Evolutionary conservation across 257 asterid genomes (phyloP), one percentile per base, ranked within the genome.

Genomic region (Datura wrightii): DNA sequence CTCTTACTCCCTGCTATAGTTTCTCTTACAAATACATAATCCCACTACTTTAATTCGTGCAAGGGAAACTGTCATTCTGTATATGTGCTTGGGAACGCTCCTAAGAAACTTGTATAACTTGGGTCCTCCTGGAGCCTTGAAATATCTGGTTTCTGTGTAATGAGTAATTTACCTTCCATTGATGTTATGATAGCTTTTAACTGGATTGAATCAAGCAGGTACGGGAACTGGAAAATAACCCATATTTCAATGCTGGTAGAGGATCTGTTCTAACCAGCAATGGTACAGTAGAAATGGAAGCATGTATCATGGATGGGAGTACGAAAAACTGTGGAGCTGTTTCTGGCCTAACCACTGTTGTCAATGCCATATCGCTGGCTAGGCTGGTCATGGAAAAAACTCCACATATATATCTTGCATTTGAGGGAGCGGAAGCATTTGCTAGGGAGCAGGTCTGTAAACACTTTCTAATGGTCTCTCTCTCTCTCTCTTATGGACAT

Each of bases 281-380:
- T 48, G 99, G 98, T 55, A 93, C 95, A 13, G 94, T 94, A 34
- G 99, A 96, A 90, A 96, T 96, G 98, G 99, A 96, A 88, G 99
- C 98, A 87, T 93, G 93, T 86, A 91, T 96, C 81, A 96, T 96
- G 99, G 97, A 93, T 85, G 99, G 99, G 39, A 92, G 83, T 52
- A 90, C 97, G 10, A 96, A 93, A 93, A 89, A 76, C 24, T 94
- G 99, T 80, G 99, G 99, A 48, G 98, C 97, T 87, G 98, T 94
- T 89, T 93, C 94, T 44, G 98, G 99, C 79, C 90, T 96, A 71
- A 89, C 89, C 80, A 90, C 97, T 0, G 98, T 96, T 71, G 94
- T 94, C 54, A 96, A 94, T 88, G 89, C 98, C 18, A 79, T 96
- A 63, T 93, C 98, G 86, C 87, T 94, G 71, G 99, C 98, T 82